These are phyloP conservation scores for Fusarium veterinarium DNA, from an alignment of 2,329 filamentous ascomycete species.

Conservation along the genomic window DNA sequence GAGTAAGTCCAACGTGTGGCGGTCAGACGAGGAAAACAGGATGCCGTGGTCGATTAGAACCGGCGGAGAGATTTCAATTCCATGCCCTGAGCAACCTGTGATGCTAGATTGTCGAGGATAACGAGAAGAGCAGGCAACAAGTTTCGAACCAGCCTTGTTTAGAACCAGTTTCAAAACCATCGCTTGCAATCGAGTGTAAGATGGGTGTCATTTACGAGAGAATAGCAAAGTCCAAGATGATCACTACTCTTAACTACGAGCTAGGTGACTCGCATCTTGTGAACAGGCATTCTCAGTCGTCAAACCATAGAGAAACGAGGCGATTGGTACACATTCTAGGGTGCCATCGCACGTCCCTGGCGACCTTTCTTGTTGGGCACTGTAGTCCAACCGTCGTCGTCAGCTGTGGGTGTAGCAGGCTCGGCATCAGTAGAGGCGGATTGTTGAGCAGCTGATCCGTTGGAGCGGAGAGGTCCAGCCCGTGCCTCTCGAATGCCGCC, in stretches of 20 bases:
- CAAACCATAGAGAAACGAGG: constrained; percentile 49
- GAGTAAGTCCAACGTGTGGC: constrained; percentile 43
- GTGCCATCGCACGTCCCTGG: constrained; percentile 48
- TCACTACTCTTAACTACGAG: constrained; percentile 28
- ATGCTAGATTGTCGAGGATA: constrained; percentile 20
- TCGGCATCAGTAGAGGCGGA: constrained; percentile 48
- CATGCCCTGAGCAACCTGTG: constrained; percentile 16
- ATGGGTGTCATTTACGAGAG: constrained; percentile 36
- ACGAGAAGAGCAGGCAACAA: constrained; percentile 21
- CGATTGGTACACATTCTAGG: constrained; percentile 52
- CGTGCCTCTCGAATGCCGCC: constrained; percentile 59
- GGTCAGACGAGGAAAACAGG: constrained; percentile 42
- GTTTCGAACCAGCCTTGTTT: not conserved
- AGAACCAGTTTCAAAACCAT: not conserved
- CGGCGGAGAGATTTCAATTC: constrained; percentile 27
- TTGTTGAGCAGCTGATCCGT: constrained; percentile 58
- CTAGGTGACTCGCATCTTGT: constrained; percentile 43
- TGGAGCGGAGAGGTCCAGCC: constrained; percentile 56
- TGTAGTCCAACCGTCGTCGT: constrained; percentile 72
- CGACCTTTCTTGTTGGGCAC: constrained; percentile 56
- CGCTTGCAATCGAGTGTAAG: constrained; percentile 31
- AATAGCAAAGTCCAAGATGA: constrained; percentile 34
- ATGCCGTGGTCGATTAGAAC: constrained; percentile 29
- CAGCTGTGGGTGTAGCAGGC: constrained; percentile 58
- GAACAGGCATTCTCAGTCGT: constrained; percentile 51